Base-by-base conservation (phyloP, 331 rosid species). In the Stylosanthes scabra region DNA sequence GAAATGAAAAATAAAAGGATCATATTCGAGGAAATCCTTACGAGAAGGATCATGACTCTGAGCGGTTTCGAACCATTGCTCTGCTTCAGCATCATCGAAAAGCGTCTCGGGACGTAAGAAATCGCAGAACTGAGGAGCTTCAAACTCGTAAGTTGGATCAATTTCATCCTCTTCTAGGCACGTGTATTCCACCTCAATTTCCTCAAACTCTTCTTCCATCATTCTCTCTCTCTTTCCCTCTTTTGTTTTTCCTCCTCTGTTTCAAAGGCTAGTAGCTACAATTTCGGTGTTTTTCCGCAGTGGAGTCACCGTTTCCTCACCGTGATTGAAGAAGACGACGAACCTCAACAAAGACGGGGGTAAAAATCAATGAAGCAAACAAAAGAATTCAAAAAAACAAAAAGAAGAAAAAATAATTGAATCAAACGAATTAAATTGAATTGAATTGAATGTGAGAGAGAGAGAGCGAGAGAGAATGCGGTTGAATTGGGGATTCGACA, bases 31-130 rank as follows among this genome's bases (percentile, higher is more conserved):
- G 12, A 52, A 3, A 64, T 50, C 50, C 97, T 86, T 81, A 94
- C 99, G 97, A 14, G 97, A 88, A 66, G 97, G 93, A 4, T 91
- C 89, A 76, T 83, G 81, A 66, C 76, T 66, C 47, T 58, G 59
- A 4, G 88, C 85, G 7, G 39, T 83, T 47, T 78, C 82, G 59
- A 94, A 85, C 99, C 99, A 94, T 34, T 81, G 82, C 16, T 89
- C 88, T 37, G 93, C 93, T 66, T 86, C 93, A n/a, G 10, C 11
- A 20, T 70, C 84, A 76, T 89, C 96, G 75, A 11, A 69, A 71
- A 71, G 66, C 0, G 86, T 66, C 75, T 89, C 96, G 0, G 59
- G 45, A 39, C 11, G 74, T 28, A 83, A 66, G 71, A 94, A 88
- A 68, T 88, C 91, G 51, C 0, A 83, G 80, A 84, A 91, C 27